Base-by-base conservation (phyloP, 768 basidiomycete species). In the Phlebiopsis flavidoalba region DNA sequence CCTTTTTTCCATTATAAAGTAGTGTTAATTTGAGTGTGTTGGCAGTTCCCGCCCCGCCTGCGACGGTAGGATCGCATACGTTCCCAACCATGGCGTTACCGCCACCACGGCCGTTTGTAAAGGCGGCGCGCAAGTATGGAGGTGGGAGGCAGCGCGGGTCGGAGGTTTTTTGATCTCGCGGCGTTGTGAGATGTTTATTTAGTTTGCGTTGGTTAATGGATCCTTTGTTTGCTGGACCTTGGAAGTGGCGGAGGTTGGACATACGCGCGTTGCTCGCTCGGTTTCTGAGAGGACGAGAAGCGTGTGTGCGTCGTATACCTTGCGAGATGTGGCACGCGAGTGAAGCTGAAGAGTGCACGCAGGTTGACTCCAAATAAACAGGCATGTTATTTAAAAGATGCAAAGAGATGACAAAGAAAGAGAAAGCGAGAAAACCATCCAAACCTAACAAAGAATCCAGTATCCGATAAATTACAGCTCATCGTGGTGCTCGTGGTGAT, bases 61-160 rank as follows among this genome's bases (percentile, higher is more conserved):
- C 90, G 2, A 83, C 79, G 58, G 82, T 80, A 46, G 90, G 90
- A 8, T 71, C 79, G 22, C 87, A 91, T 67, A 85, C 79, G 15
- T 94, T 92, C 69, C 90, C 89, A 7, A 81, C 86, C n/a, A 74
- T 77, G 14, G 89, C 86, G 54, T 92, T 93, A 69, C 92, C 92
- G 0, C 84, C 85, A 14, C 92, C 92, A 4, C 83, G 90, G 45
- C 76, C 77, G 26, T 93, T 92, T 71, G 70, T 70, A 37, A 67
- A 71, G 5, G 75, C 70, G 35, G 65, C 70, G 31, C 87, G 80
- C 68, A 75, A 76, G 46, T 95, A 95, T 69, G 74, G 72, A 12
- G 86, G 85, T 68, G 88, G 89, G 33, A 83, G 85, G 56, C 74
- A 77, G 66, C 79, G 78, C 59, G 92, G 92, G n/a, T 85, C 87